Evolutionary conservation across 2,329 filamentous ascomycete genomes (phyloP).

Genomic region (Cladophialophora psammophila): DNA sequence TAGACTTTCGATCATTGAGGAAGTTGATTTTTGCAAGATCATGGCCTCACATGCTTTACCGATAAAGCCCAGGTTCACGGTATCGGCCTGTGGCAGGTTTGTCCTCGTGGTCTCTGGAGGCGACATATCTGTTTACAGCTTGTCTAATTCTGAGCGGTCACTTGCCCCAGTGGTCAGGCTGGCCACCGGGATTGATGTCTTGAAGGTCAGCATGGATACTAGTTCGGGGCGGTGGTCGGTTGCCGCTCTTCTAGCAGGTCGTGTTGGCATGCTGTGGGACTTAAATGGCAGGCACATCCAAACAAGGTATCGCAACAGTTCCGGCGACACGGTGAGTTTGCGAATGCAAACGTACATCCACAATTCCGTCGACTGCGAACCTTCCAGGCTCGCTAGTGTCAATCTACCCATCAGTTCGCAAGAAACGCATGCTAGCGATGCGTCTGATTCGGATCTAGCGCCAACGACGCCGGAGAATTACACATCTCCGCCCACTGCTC

Average conservation of each 20-base stretch:
- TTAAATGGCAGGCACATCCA: slow-evolving; percentile 43
- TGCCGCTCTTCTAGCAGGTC: slow-evolving; percentile 66
- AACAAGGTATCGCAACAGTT: slow-evolving; percentile 35
- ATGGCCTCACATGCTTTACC: slow-evolving; percentile 28
- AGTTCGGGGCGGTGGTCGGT: slow-evolving; percentile 63
- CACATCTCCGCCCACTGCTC: slow-evolving; percentile 9
- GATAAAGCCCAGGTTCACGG: slow-evolving; percentile 51
- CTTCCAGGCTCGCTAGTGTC: slow-evolving; percentile 5
- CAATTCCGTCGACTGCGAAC: slow-evolving; percentile 8
- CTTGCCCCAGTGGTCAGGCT: slow-evolving; percentile 61
- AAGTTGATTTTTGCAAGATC: slow-evolving; percentile 39
- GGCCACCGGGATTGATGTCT: slow-evolving; percentile 63
- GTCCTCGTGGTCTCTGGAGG: slow-evolving; percentile 63
- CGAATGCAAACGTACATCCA: slow-evolving; percentile 32
- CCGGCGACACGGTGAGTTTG: slow-evolving; percentile 38
- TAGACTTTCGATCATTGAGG: slow-evolving; percentile 23
- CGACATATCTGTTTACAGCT: slow-evolving; percentile 64
- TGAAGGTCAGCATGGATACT: slow-evolving; percentile 70
- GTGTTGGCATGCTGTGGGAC: slow-evolving; percentile 68
- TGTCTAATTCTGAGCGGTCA: slow-evolving; percentile 45
- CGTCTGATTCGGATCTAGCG: not conserved
- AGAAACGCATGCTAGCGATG: slow-evolving; percentile 11
- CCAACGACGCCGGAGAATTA: not conserved
- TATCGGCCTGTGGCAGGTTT: slow-evolving; percentile 66
- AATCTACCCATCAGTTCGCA: slow-evolving; percentile 16